Evolutionary conservation across 1,284 basidiomycete species (phyloP), one percentile per base, ranked within the genome.

Genomic region (Boletus calvinii): DNA sequence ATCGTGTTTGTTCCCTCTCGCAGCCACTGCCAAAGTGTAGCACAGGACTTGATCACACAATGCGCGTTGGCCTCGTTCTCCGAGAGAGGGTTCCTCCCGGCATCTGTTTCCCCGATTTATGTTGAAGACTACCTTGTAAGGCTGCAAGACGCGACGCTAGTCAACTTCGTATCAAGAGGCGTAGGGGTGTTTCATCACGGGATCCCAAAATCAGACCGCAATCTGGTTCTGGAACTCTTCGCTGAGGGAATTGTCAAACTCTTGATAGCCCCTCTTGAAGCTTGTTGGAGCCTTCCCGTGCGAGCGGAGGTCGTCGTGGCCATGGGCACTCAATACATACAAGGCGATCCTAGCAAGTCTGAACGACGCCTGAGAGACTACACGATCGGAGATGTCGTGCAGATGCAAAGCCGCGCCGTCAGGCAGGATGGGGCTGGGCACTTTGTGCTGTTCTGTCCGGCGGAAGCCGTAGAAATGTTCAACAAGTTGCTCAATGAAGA

Each of bases 1-100:
- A 80, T 99, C 57, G 76, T 98, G n/a, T 96, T 99, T 67, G 90
- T 96, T 0, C 92, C 97, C 4, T 94, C 94, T 18, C 80, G 85
- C 17, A 74, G 74, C n/a, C 91, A 94, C 59, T 94, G 92, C 63
- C 75, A 77, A n/a, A 67, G 77, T 1, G 82, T 92, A 2, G 93
- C 92, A 2, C 76, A 80, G 41, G 94, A 98, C 62, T 79, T 99
- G 53, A 83, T 97, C 66, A 97, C 91, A 1, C 88, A 91, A 62
- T 90, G 89, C 53, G 90, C 92, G 0, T 78, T 94, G 49, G 84
- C 92, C 59, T 81, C 80, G 65, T 84, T 85, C 62, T 80, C 86
- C 7, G 77, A 78, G 36, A 79, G 79, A 59, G 91, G 93, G 12
- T 92, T 92, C 72, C 77, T 92, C 45, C 75, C 83, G 17, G 63